Percentiles rank a stretch among this genome's conserved stretches.
phyloP scores from a whole-genome alignment of 345 rosid genomes.

The Aurinia saxatilis region DNA sequence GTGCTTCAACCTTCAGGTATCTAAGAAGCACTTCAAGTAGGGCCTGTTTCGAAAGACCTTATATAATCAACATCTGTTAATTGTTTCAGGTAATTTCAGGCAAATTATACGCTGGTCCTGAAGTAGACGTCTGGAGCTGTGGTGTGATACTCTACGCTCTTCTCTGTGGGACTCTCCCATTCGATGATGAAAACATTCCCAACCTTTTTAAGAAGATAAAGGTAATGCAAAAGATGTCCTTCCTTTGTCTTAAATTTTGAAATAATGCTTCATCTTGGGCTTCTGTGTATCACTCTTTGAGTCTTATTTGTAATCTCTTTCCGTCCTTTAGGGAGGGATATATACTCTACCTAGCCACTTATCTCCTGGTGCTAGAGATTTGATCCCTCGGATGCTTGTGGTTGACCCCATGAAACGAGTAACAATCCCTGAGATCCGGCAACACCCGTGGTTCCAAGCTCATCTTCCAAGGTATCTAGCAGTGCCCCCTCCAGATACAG shows the following conservation, averaged over 20 bases:
- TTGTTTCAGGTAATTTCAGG: slow-evolving; percentile 71
- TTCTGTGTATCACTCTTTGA: neutral
- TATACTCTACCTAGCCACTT: slow-evolving; percentile 92
- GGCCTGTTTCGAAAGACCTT: neutral
- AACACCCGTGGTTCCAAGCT: slow-evolving; percentile 82
- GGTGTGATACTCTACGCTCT: slow-evolving; percentile 94
- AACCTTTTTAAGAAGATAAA: slow-evolving; percentile 84
- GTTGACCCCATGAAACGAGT: slow-evolving; percentile 92
- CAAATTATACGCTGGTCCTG: slow-evolving; percentile 88
- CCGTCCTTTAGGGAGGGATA: slow-evolving; percentile 57
- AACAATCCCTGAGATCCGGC: slow-evolving; percentile 81
- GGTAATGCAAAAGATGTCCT: slow-evolving; percentile 34
- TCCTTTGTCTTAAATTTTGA: neutral
- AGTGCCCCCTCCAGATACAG: slow-evolving; percentile 71
- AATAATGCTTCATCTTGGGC: slow-evolving; percentile 1
- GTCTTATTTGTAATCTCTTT: neutral
- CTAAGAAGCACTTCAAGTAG: neutral
- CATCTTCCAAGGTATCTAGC: slow-evolving; percentile 85
- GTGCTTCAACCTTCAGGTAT: slow-evolving; percentile 4
- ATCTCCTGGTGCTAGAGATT: slow-evolving; percentile 77
- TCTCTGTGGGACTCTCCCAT: slow-evolving; percentile 93
- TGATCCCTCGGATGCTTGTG: slow-evolving; percentile 89
- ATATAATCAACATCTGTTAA: neutral
- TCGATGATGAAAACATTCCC: slow-evolving; percentile 90
- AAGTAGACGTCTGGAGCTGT: slow-evolving; percentile 99